A percentile compares a stretch with the other conserved stretches of the same genome.
Evolutionary conservation across 2,329 filamentous ascomycete species (phyloP).

Genomic region (Sporothrix brasiliensis): DNA sequence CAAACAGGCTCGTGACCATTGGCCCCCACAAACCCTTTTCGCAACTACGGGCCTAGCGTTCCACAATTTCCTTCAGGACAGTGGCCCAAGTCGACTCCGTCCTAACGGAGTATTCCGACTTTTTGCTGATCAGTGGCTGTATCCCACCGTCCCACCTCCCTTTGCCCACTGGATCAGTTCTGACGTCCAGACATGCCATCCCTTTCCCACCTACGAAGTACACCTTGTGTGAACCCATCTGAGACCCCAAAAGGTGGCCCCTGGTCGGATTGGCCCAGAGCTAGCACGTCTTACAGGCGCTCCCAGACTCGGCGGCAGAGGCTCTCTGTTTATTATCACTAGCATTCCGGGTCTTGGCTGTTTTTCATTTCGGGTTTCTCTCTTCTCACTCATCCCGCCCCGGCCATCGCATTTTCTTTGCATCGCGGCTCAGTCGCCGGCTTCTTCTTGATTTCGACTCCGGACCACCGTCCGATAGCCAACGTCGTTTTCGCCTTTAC

Average conservation of each 20-base stretch:
- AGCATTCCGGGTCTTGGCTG: constrained; percentile 18
- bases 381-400: neutral
- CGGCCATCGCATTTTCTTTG: constrained; percentile 8
- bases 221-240: neutral
- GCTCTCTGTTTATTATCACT: constrained; percentile 20
- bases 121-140: neutral
- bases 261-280: neutral
- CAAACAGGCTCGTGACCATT: neutral
- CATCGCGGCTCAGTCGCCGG: constrained; percentile 2
- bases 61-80: constrained; percentile 8
- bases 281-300: neutral
- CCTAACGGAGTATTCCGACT: no score
- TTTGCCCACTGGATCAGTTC: neutral
- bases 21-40: neutral
- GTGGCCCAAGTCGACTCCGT: neutral
- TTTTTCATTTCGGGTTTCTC: neutral
- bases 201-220: neutral
- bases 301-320: neutral
- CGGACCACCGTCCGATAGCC: neutral
- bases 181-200: neutral
- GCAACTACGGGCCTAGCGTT: neutral
- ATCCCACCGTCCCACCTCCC: neutral
- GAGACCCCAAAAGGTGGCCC: neutral
- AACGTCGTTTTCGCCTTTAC: neutral
- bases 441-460: neutral